These are phyloP conservation scores for Lentithecium fluviatile DNA, from an alignment of 495 filamentous ascomycete species.

Conservation along the genomic window DNA sequence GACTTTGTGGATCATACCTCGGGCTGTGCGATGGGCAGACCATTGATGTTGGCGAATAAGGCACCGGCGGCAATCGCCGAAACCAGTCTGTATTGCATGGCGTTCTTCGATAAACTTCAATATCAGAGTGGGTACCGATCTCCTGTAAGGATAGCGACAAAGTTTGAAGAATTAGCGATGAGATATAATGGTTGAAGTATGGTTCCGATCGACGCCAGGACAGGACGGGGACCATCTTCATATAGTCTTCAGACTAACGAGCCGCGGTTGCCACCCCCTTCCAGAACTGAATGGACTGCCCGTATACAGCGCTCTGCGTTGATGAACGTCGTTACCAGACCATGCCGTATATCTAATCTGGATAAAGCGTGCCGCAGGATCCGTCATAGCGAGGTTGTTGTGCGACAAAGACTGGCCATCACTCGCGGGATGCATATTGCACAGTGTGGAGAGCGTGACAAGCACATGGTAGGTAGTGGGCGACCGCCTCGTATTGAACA, in stretches of 20 bases:
- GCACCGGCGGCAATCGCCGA: constrained; percentile 24
- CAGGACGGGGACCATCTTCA: constrained; percentile 14
- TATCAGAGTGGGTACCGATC: background rate
- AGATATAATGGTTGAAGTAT: constrained; percentile 12
- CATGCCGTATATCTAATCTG: constrained; percentile 32
- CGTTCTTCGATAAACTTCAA: background rate
- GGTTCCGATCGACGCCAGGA: constrained; percentile 7
- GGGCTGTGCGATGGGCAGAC: constrained; percentile 19
- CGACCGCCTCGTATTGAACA: background rate
- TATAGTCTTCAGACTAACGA: constrained; percentile 28
- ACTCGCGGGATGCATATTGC: constrained; percentile 14
- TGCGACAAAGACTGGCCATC: constrained; percentile 10
- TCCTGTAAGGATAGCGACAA: background rate
- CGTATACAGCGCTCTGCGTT: constrained; percentile 2
- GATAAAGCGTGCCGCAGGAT: constrained; percentile 33
- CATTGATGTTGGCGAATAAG: constrained; percentile 21
- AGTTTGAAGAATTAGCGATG: background rate
- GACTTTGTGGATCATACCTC: constrained; percentile 12
- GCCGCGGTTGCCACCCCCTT: constrained; percentile 22
- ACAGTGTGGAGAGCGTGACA: constrained; percentile 24
- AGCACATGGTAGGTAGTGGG: background rate
- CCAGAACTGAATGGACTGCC: background rate
- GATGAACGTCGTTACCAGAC: constrained; percentile 17
- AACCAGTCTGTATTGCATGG: constrained; percentile 26
- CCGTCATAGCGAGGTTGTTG: constrained; percentile 27